Evolutionary conservation across 805 yeast species (phyloP).

Genomic region (Zygotorulaspora sp.): DNA sequence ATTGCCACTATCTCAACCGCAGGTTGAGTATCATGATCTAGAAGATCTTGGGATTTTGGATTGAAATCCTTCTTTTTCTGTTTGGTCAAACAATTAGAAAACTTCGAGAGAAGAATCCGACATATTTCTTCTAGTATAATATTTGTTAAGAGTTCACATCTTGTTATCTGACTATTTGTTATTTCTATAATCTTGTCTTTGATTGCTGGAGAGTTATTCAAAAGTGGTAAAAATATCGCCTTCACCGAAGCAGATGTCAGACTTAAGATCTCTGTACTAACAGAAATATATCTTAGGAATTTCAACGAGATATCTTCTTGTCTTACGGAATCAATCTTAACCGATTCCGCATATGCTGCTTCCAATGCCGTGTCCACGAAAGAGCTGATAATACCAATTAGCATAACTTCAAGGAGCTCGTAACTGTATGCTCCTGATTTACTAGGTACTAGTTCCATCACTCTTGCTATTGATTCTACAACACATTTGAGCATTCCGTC

Average conservation of each 20-base stretch:
- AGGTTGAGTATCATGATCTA: conserved; percentile 63
- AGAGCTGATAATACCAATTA: conserved; percentile 65
- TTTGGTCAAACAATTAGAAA: conserved; percentile 48
- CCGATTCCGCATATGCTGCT: conserved; percentile 50
- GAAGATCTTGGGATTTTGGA: conserved; percentile 40
- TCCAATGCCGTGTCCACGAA: conserved; percentile 76
- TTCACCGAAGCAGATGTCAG: conserved; percentile 69
- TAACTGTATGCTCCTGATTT: conserved; percentile 58
- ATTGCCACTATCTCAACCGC: conserved; percentile 60
- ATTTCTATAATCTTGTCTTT: conserved; percentile 56
- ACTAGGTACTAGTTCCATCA: conserved; percentile 65
- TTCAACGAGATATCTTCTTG: conserved; percentile 40
- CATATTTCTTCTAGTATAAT: conserved; percentile 57
- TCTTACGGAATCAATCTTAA: conserved; percentile 34
- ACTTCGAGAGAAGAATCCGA: conserved; percentile 47
- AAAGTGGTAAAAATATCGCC: conserved; percentile 70
- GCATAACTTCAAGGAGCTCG: conserved; percentile 61
- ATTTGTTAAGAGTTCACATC: conserved; percentile 63
- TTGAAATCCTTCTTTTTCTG: conserved; percentile 75
- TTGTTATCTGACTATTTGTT: conserved; percentile 55
- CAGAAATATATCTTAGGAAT: conserved; percentile 47
- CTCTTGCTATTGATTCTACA: conserved; percentile 73
- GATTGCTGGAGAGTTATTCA: conserved; percentile 52
- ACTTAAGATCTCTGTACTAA: conserved; percentile 55
- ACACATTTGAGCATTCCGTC: conserved; percentile 64